Conservation (phyloP, 2,329 filamentous ascomycete species). For the Hymenoscyphus albidus region DNA sequence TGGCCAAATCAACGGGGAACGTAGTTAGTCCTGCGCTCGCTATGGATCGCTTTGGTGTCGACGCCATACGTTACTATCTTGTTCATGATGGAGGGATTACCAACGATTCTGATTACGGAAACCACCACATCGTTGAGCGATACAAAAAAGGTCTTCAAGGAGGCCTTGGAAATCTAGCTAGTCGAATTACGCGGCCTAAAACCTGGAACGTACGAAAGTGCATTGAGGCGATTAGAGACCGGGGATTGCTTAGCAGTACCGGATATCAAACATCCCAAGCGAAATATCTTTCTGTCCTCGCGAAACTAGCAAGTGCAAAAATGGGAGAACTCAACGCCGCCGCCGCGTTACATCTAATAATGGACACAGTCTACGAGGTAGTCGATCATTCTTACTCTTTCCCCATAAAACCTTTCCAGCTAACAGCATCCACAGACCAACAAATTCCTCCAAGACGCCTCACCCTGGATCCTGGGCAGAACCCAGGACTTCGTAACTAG, state of each 20-base stretch:
- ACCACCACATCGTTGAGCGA: constrained; percentile 65
- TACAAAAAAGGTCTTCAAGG: constrained; percentile 78
- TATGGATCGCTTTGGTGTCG: constrained; percentile 81
- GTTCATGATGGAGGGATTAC: constrained; percentile 72
- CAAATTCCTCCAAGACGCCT: constrained; percentile 57
- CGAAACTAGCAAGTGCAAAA: constrained; percentile 42
- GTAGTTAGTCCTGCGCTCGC: constrained; percentile 94
- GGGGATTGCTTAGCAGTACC: background rate
- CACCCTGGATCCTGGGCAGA: constrained; percentile 64
- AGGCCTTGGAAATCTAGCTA: constrained; percentile 76
- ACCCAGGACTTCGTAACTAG: background rate
- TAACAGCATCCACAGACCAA: constrained; percentile 52
- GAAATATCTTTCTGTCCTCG: constrained; percentile 40
- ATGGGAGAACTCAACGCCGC: constrained; percentile 65
- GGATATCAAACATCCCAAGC: constrained; percentile 33
- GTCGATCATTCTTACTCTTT: constrained; percentile 14
- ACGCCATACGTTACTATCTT: constrained; percentile 86
- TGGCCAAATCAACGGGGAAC: constrained; percentile 94
- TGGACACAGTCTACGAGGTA: constrained; percentile 59
- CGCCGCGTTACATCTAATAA: constrained; percentile 61
- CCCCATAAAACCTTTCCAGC: background rate
- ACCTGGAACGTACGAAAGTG: constrained; percentile 64
- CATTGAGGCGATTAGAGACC: constrained; percentile 30
- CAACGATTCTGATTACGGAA: constrained; percentile 82
- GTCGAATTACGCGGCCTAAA: constrained; percentile 64